Evolutionary conservation across 2,329 filamentous ascomycete species (phyloP), one percentile per base, ranked within the genome.

Genomic region (Diaporthe ilicicola): DNA sequence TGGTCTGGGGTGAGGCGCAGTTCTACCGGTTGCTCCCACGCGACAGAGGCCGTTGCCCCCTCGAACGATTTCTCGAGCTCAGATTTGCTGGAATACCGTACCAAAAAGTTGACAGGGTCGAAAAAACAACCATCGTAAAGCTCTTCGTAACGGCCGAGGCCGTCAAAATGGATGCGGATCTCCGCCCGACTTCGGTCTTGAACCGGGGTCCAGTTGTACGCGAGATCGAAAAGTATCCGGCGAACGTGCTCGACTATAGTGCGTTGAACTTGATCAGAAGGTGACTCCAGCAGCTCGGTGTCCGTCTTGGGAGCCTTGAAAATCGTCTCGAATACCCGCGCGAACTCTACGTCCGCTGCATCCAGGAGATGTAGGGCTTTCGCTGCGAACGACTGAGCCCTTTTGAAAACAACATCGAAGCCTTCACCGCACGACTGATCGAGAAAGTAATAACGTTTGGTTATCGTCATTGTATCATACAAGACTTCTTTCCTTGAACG

Each of bases 131-230:
- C 22, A 13, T 22, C 17, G 2, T 34, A 1, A 4, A 3, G 9
- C 37, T 44, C 13, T 17, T n/a, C 22, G 8, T n/a, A 44, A 2
- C 24, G 55, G 15, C 17, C 4, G 3, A 7, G 1, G 1, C 17
- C 24, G 24, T 44, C 24, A 4, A 24, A n/a, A 27, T 61, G 39
- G 9, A 61, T 32, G 1, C 56, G 56, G 1, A 61, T 39, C 24
- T 46, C 39, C 4, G 56, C 39, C 8, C 0, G 3, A 1, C 1
- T 9, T 22, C 39, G 8, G 2, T 2, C 2, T 4, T 2, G 0
- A 4, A 17, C 27, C 6, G 37, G 7, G 3, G 2, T 3, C 56
- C 56, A 61, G 17, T n/a, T 19, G 24, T 61, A 2, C 2, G 56
- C 24, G 10, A 61, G 8, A 27, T 24, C 27, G 9, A 7, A 19